Percentiles rank a stretch among this genome's conserved stretches.
These are phyloP conservation scores for Lentinula guzmanii DNA, from an alignment of 768 basidiomycete species.

Conservation along the genomic window DNA sequence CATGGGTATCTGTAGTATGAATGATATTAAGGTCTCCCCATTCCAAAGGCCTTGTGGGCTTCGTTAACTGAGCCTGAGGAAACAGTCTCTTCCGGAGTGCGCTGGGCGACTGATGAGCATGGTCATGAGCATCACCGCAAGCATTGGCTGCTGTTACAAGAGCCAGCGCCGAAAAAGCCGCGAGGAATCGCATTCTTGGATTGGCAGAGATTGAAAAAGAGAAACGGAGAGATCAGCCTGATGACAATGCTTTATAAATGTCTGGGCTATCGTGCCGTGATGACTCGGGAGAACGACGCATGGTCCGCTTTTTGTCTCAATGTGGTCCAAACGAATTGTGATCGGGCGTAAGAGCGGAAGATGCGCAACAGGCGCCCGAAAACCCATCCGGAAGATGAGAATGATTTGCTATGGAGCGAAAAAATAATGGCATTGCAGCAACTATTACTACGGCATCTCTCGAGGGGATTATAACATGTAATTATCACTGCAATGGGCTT, in stretches of 20 bases:
- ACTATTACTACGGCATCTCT: too few species aligned
- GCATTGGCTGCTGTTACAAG: conserved; percentile 4
- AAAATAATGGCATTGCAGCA: too few species aligned
- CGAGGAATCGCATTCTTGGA: background rate
- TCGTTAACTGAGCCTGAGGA: conserved; percentile 36
- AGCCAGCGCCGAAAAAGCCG: background rate
- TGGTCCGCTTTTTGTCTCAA: background rate
- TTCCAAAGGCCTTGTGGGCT: conserved; percentile 62
- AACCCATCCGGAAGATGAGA: background rate
- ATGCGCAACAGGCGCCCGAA: background rate
- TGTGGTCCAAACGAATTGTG: background rate
- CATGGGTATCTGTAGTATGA: conserved; percentile 81
- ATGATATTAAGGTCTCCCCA: conserved; percentile 92
- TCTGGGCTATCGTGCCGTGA: background rate
- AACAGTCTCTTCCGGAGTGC: conserved; percentile 29
- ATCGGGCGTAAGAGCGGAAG: background rate
- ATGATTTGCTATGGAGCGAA: background rate
- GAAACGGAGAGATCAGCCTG: background rate
- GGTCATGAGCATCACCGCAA: conserved; percentile 20
- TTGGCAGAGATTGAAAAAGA: background rate
- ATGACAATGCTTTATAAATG: background rate
- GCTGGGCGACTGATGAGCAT: conserved; percentile 16
- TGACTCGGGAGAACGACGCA: background rate
- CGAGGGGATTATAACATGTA: too few species aligned
- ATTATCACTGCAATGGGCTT: too few species aligned